Evolutionary conservation across 257 asterid genomes (phyloP).

Genomic region (Rauvolfia tetraphylla): DNA sequence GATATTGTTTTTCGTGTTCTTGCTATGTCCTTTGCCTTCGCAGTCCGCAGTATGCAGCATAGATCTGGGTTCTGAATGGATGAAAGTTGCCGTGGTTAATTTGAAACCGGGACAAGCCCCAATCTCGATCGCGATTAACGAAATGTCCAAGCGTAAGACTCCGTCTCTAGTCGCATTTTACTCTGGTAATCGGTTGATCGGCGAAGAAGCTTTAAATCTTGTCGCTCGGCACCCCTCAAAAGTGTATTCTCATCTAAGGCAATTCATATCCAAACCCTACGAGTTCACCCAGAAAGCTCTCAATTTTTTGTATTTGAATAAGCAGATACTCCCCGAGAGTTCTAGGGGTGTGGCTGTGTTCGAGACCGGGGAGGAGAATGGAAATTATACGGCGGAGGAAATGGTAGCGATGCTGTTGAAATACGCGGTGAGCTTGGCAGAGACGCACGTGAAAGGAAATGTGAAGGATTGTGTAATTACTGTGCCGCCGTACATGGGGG

Average conservation of each 20-base stretch:
- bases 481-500: constrained; percentile 86
- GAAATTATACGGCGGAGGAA: constrained; percentile 74
- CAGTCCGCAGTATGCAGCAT: constrained; percentile 91
- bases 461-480: constrained; percentile 88
- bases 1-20: constrained; percentile 36
- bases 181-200: constrained; percentile 66
- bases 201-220: constrained; percentile 81
- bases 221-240: constrained; percentile 83
- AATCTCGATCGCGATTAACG: constrained; percentile 89
- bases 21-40: constrained; percentile 30
- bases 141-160: constrained; percentile 96
- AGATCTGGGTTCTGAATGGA: constrained; percentile 98
- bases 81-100: constrained; percentile 92
- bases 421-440: constrained; percentile 71
- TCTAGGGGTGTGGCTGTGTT: constrained; percentile 48
- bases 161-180: constrained; percentile 81
- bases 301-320: constrained; percentile 40
- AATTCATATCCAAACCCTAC: constrained; percentile 64
- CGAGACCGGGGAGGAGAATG: constrained; percentile 34
- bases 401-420: constrained; percentile 82
- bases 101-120: constrained; percentile 92
- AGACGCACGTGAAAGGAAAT: constrained; percentile 54
- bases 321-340: constrained; percentile 45
- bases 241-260: constrained; percentile 69
- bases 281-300: constrained; percentile 29